Evolutionary conservation across 345 rosid genomes (phyloP), one percentile per base, ranked within the genome.

Genomic region (Populus tremula): DNA sequence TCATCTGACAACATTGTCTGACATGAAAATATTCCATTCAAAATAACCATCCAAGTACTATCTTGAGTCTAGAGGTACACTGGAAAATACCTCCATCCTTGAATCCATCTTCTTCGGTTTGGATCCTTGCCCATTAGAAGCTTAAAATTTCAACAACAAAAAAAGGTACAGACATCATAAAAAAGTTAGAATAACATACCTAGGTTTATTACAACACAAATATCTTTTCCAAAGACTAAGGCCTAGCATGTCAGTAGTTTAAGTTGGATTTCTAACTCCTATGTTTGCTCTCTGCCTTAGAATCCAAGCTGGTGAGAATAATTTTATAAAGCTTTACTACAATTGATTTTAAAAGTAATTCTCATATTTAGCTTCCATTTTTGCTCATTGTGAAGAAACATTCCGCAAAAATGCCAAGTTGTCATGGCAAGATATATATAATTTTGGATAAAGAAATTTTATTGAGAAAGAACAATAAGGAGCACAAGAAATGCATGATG

Each of bases 51-150:
- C 67, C 47, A 38, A 82, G 80, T 41, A 36, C 68, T 63, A 56
- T 35, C 39, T 35, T 13, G 54, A 54, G 56, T 74, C n/a, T 29
- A 77, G 21, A 67, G 59, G 68, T n/a, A 78, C 33, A 75, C 23
- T 2, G 61, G 64, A 33, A 54, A 38, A 61, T 89, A 96, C 99
- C 98, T 93, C 93, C 72, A 36, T 76, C 87, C 79, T 91, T 71
- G 90, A 65, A 84, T 61, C 89, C 75, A 78, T 6, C 80, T 84
- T 88, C 88, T 85, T 92, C 66, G 85, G 80, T 87, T 91, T 88
- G 82, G 95, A 86, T 82, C 87, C 98, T 88, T 89, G 91, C 69
- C 84, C 91, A 80, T 74, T 85, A 77, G 97, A 85, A 86, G 87
- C 98, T 91, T 75, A 61, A 45, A 21, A 53, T 31, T 27, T 50